Conservation (phyloP, 495 filamentous ascomycete species). For the Penicillium desertorum region DNA sequence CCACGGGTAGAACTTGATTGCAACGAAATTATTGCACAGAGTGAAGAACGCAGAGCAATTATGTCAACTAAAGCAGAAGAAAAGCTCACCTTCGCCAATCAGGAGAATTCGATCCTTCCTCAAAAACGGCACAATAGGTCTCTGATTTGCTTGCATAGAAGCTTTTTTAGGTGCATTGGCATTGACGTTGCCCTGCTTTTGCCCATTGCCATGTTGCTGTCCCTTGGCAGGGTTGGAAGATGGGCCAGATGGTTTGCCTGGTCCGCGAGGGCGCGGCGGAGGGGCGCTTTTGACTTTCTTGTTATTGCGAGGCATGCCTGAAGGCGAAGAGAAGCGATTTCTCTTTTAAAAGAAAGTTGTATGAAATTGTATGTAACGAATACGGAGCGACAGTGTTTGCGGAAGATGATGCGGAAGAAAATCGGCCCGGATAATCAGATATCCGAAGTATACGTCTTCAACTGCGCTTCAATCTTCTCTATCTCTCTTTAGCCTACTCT, state of each 20-base stretch:
- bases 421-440: conserved; percentile 27
- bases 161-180: conserved; percentile 18
- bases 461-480: neutral
- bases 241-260: conserved; percentile 2
- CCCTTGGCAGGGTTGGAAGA: conserved; percentile 3
- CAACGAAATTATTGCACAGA: neutral
- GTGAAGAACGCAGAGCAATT: neutral
- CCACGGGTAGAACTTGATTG: neutral
- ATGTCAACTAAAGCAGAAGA: neutral
- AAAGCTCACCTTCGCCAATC: conserved; percentile 72
- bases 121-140: conserved; percentile 72
- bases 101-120: conserved; percentile 72
- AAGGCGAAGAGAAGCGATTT: neutral
- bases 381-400: neutral
- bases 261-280: conserved; percentile 3
- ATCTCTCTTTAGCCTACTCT: neutral
- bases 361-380: neutral
- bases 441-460: conserved; percentile 14
- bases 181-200: conserved; percentile 1
- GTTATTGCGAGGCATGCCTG: conserved; percentile 11
- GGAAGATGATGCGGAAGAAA: conserved; percentile 5
- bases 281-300: conserved; percentile 8
- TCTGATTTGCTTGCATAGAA: conserved; percentile 32
- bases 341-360: neutral
- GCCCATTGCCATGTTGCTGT: conserved; percentile 5